These are phyloP conservation scores for Punctularia strigosozonata DNA, from an alignment of 768 basidiomycete species.

Conservation along the genomic window DNA sequence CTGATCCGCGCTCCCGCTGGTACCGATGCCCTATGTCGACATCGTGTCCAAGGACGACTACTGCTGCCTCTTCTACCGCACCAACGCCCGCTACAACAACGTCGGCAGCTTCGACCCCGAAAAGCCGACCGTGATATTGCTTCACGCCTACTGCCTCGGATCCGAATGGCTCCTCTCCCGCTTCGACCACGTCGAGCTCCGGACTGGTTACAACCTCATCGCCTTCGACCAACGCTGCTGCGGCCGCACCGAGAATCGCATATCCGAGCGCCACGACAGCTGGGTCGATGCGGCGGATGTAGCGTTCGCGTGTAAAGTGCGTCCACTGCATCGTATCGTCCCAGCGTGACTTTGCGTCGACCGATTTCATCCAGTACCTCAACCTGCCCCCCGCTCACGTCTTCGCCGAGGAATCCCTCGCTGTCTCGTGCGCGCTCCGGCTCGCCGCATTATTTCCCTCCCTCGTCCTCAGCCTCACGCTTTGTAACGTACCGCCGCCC, in stretches of 20 bases:
- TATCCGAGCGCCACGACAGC: slow-evolving; percentile 48
- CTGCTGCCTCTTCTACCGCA: slow-evolving; percentile 60
- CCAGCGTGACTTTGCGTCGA: neutral
- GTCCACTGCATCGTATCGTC: slow-evolving; percentile 10
- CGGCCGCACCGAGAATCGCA: slow-evolving; percentile 44
- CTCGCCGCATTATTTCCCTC: slow-evolving; percentile 64
- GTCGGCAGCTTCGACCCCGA: slow-evolving; percentile 55
- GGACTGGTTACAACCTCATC: slow-evolving; percentile 51
- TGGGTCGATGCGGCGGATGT: slow-evolving; percentile 77
- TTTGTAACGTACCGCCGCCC: slow-evolving; percentile 58
- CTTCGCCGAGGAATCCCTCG: slow-evolving; percentile 52
- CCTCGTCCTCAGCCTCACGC: slow-evolving; percentile 51
- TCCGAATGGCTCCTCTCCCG: slow-evolving; percentile 57
- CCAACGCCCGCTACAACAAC: slow-evolving; percentile 46
- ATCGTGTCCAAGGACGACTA: slow-evolving; percentile 51
- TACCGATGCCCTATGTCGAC: slow-evolving; percentile 60
- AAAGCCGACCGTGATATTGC: slow-evolving; percentile 54
- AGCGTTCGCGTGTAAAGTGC: slow-evolving; percentile 50
- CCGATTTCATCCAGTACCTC: slow-evolving; percentile 30
- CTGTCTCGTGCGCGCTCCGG: slow-evolving; percentile 46
- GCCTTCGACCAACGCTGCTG: slow-evolving; percentile 62
- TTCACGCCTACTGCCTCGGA: slow-evolving; percentile 61
- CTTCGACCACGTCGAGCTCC: slow-evolving; percentile 53
- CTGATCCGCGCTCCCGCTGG: slow-evolving; percentile 1
- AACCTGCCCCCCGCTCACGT: slow-evolving; percentile 59